Base-by-base conservation (phyloP, 441 rosid species). In the Gossypium trilobum region DNA sequence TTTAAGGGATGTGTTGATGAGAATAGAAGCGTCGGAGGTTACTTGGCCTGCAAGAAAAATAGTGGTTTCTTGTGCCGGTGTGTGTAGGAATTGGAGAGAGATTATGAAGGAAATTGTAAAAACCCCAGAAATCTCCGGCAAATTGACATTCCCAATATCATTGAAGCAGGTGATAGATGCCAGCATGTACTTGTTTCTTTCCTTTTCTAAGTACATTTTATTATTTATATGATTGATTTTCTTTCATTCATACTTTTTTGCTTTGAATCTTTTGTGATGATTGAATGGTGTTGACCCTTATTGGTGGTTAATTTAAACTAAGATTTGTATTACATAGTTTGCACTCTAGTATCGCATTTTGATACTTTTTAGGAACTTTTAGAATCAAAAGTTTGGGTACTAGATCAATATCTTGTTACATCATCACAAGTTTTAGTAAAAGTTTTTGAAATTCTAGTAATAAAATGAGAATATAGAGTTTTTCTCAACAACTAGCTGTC, bases 1-100 rank as follows among this genome's bases (percentile, higher is more conserved):
- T 17, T 74, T 95, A 39, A 89, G 97, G 79, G 99, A 92, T 16
- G 93, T 95, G 39, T 75, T 95, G 48, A 78, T 81, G 80, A 84
- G 92, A 81, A 91, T 95, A 1, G 98, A 95, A 80, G 82, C 74
- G n/a, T 87, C 99, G 0, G 97, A 91, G 66, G 73, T 71, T 52
- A 79, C 70, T 10, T 95, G 99, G 99, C 99, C 98, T 2, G 80
- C 88, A 2, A 74, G 99, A 76, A 87, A 82, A 82, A 89, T 77
- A 64, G 97, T 92, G 59, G 95, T 89, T 81, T 86, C 92, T 16
- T 95, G 99, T 81, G 93, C 95, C 10, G 90, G 96, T 59, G 99
- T 95, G 33, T 95, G 99, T 81, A 74, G 90, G 79, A 88, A 86
- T 63, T 95, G 99, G 98, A 85, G 99, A 67, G 88, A 79, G 36